Base-by-base conservation (phyloP, 306 rosid species). In the Vigna radiata region DNA sequence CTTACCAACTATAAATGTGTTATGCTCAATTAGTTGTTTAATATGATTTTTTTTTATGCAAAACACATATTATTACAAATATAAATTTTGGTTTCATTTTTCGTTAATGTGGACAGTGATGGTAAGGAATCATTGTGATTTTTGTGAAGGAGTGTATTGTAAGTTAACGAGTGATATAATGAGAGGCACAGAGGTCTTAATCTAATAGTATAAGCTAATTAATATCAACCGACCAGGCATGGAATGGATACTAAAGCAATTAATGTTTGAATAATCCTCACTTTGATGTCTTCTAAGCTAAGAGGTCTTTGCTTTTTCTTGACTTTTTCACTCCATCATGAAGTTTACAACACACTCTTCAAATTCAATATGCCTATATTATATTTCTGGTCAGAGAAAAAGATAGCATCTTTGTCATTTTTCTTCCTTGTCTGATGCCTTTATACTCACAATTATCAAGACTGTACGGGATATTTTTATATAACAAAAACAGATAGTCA, bases 211-310 rank as follows among this genome's bases (percentile, higher is more conserved):
- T 23, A 55, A 47, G 70, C 31, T 39, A 48, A 72, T 19, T 25
- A 25, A 33, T 77, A 80, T 44, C 76, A 85, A 78, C 79, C 72
- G 72, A 58, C 83, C 68, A 74, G 58, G 46, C 69, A 66, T 55
- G 72, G 80, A 60, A 43, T 77, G 53, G 71, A 77, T 43, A 60
- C 77, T 59, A 33, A 58, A 73, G 66, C 47, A 85, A 59, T 15
- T 29, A 60, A 62, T 15, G 47, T 44, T 78, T 54, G 56, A 63
- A 19, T 76, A 83, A 78, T 60, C 73, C 31, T 33, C 56, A 29
- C 71, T 64, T 70, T 68, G 37, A 55, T 74, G 73, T 77, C 85
- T 86, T 84, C 73, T 21, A 68, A 86, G 88, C 75, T 84, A 83
- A 86, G 86, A 73, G 56, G 65, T 68, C 56, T 6, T 64, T 36